Base-by-base conservation (phyloP, 2,329 filamentous ascomycete genomes). In the Chaetomiaceae sp. region DNA sequence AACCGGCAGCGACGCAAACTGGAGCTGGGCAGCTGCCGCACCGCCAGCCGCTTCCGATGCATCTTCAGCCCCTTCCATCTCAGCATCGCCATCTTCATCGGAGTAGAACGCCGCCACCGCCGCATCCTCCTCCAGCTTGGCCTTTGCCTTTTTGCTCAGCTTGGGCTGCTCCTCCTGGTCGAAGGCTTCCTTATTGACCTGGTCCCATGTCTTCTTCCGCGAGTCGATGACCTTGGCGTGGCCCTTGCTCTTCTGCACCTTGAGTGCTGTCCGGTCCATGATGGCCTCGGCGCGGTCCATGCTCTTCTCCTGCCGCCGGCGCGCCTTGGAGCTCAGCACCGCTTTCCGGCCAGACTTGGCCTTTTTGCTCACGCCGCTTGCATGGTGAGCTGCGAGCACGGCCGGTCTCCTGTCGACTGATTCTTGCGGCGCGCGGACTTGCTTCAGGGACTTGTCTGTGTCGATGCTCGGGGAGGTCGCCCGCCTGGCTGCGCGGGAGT, bases 401-500 rank as follows among this genome's bases (percentile, higher is more conserved):
- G 86, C 83, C 23, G 83, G 81, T 4, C 82, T 78, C 53, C 72
- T 65, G 55, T 76, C 70, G 51, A 69, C 65, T 7, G 73, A 69
- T 39, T 76, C 70, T 17, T 68, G 56, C 2, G 81, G 79, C 10
- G 76, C 72, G 54, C 75, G 71, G 52, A 78, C 68, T 33, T 80
- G 71, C 64, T 85, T 86, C 19, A 87, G 73, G 6, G 83, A 86
- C 69, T 87, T 87, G 74, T 88, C 84, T 38, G 80, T 79, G 68
- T 87, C 71, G 67, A 88, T 83, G 61, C 82, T 75, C 21, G 86
- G 84, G 4, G 85, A 86, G 14, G 81, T 81, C 41, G 83, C 86
- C 57, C 87, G 82, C 63, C 86, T 81, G 35, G 86, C 85, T 52
- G 85, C 86, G 58, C 87, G 85, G 47, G 87, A 91, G 71, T 85